phyloP scores from a whole-genome alignment of 1,139 yeast genomes.

The Diutina siamensis region DNA sequence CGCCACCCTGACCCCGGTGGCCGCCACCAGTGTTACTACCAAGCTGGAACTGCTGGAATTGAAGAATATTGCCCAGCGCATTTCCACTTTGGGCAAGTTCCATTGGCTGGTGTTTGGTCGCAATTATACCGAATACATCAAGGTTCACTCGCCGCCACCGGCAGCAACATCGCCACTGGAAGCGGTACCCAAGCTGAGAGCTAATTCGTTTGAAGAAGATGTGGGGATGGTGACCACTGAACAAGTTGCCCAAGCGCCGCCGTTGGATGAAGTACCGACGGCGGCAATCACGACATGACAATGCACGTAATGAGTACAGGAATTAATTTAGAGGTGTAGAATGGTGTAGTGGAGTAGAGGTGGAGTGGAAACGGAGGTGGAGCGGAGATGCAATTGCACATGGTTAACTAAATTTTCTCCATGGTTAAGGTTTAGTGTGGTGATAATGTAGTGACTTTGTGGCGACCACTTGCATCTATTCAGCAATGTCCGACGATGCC shows the following conservation, averaged over 20 bases:
- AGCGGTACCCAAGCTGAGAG: background rate
- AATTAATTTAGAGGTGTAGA: no score
- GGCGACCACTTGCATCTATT: no score
- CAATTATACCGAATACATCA: constrained; percentile 22
- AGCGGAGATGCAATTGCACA: no score
- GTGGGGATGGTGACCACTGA: background rate
- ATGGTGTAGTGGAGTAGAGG: no score
- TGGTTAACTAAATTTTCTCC: no score
- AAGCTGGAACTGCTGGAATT: constrained; percentile 27
- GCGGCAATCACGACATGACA: constrained; percentile 4
- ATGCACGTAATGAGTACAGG: background rate
- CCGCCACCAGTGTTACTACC: constrained; percentile 6
- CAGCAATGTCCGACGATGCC: no score
- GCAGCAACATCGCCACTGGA: background rate
- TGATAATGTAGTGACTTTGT: no score
- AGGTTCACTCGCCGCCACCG: background rate
- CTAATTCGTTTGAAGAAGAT: constrained; percentile 2
- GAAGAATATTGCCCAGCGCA: constrained; percentile 37
- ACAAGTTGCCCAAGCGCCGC: background rate
- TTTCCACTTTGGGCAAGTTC: constrained; percentile 50
- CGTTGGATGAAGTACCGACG: background rate
- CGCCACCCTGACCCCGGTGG: constrained; percentile 6
- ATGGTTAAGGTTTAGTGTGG: no score
- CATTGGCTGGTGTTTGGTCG: constrained; percentile 68
- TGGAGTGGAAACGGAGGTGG: no score